phyloP scores from a whole-genome alignment of 1,284 basidiomycete genomes.

The Tilletia indica region DNA sequence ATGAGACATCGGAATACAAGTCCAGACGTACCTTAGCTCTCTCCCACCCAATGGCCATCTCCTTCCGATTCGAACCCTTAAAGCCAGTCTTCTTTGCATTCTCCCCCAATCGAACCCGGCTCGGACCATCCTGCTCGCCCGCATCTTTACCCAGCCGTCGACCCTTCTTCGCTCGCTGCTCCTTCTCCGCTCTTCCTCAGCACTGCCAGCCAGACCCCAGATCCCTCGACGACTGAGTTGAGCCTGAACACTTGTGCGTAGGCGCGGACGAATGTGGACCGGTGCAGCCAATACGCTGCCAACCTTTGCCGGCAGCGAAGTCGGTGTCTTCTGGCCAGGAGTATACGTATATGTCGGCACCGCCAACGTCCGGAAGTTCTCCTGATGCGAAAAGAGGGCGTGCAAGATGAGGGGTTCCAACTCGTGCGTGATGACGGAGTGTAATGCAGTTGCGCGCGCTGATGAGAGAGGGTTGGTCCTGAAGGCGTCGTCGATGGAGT shows the following conservation, averaged over 20 bases:
- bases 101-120: not conserved
- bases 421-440: not conserved
- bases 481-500: not conserved
- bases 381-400: constrained; percentile 7
- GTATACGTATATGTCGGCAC: not conserved
- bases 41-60: constrained; percentile 15
- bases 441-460: not conserved
- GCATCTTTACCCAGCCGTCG: not conserved
- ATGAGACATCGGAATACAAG: not conserved
- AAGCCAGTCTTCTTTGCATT: not conserved
- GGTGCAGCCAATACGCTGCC: not conserved
- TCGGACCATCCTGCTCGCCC: constrained; percentile 7
- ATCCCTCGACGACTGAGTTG: not conserved
- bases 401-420: not conserved
- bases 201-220: constrained; percentile 9
- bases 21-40: not conserved
- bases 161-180: not conserved
- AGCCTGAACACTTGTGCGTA: not conserved
- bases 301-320: not conserved
- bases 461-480: not conserved
- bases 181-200: constrained; percentile 10
- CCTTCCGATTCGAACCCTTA: not conserved
- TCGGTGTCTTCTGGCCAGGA: too few relatives aligned
- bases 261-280: not conserved
- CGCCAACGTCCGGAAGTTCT: not conserved